Conservation (phyloP, 2,329 filamentous ascomycete species). For the Aurifilum marmelostoma region DNA sequence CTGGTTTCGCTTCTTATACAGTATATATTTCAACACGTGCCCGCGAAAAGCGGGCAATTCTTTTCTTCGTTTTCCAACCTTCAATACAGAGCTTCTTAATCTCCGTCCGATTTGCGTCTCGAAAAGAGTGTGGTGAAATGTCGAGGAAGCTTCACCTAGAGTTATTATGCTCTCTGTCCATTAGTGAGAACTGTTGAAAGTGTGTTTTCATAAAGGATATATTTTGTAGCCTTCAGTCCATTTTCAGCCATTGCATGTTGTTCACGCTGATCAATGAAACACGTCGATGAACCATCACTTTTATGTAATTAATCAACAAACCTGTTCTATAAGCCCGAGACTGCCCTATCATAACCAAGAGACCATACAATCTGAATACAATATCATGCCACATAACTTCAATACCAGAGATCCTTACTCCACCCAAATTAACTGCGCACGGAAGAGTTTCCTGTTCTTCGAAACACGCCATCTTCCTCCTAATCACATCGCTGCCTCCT, state of each 20-base stretch:
- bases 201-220: no score
- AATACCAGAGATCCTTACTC: neutral
- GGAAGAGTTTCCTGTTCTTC: neutral
- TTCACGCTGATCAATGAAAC: no score
- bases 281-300: no score
- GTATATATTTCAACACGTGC: constrained; percentile 12
- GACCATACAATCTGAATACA: neutral
- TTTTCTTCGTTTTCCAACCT: no score
- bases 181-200: no score
- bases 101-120: neutral
- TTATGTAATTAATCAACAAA: neutral
- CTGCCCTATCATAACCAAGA: neutral
- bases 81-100: neutral
- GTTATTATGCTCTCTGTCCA: no score
- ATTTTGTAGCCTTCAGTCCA: no score
- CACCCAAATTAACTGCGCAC: no score
- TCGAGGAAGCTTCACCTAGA: no score
- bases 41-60: neutral
- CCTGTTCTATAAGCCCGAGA: neutral
- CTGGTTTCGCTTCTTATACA: constrained; percentile 9
- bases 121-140: no score
- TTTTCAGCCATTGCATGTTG: no score
- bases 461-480: neutral
- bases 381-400: neutral
- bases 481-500: neutral